A percentile compares a stretch with the other conserved stretches of the same genome.
Evolutionary conservation across 177 flowering plant genomes (phyloP).

Genomic region (Vitis hybrid): DNA sequence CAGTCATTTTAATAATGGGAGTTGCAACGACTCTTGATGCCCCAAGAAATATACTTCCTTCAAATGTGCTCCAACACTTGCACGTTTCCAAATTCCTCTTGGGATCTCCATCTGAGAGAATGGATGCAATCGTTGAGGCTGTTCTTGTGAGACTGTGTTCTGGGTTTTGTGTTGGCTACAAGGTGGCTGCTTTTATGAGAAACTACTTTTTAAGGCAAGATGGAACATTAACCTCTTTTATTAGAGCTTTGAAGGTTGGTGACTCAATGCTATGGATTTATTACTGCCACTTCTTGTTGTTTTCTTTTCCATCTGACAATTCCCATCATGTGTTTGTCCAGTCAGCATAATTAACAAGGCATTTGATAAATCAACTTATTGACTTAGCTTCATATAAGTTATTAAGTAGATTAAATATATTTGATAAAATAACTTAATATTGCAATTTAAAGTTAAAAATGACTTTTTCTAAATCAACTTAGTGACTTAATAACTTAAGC

Average conservation of each 20-base stretch:
- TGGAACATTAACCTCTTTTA: conserved; percentile 79
- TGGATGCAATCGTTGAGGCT: conserved; percentile 79
- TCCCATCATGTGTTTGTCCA: background rate
- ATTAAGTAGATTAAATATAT: no score
- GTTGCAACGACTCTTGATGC: conserved; percentile 82
- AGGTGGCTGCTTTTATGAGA: conserved; percentile 72
- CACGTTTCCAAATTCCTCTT: conserved; percentile 55
- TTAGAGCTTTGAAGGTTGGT: conserved; percentile 81
- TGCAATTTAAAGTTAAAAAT: no score
- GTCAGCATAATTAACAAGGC: background rate
- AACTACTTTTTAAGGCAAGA: conserved; percentile 79
- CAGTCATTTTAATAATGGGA: conserved; percentile 75
- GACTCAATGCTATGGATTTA: background rate
- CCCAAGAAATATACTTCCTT: conserved; percentile 51
- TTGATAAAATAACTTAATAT: no score
- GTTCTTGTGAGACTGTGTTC: conserved; percentile 54
- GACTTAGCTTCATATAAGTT: no score
- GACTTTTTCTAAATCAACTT: no score
- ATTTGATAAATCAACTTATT: no score
- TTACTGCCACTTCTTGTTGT: background rate
- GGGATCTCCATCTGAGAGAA: conserved; percentile 72
- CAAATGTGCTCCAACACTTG: conserved; percentile 50
- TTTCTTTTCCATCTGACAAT: background rate
- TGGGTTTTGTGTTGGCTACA: conserved; percentile 63
- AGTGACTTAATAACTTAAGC: no score